phyloP scores from a whole-genome alignment of 169 alveolate genomes.

The Theileria orientalis region DNA sequence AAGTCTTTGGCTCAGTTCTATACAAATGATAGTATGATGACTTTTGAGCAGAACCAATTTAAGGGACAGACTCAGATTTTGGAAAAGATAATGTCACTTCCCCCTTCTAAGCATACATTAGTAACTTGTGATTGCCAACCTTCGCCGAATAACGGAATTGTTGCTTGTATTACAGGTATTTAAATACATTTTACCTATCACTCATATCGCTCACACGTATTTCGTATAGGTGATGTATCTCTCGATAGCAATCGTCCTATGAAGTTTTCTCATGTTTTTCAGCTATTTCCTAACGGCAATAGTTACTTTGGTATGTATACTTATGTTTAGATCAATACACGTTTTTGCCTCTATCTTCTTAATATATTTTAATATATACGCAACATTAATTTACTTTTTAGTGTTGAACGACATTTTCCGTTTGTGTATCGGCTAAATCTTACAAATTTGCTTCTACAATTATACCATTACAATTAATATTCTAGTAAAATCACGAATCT shows the following conservation, averaged over 20 bases:
- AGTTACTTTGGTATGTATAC: constrained; percentile 61
- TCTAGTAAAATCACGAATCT: too few species aligned
- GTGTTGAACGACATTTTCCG: constrained; percentile 63
- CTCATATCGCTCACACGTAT: too few species aligned
- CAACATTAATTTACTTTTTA: too few species aligned
- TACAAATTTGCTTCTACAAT: background rate
- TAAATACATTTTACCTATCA: background rate
- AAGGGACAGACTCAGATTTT: constrained; percentile 79
- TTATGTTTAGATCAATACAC: background rate
- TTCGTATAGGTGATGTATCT: constrained; percentile 41
- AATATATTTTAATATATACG: background rate
- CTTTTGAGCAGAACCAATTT: constrained; percentile 79
- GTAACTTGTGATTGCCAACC: constrained; percentile 70
- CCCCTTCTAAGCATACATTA: constrained; percentile 52
- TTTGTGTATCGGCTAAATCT: constrained; percentile 56
- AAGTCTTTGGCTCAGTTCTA: constrained; percentile 67
- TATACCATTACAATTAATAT: too few species aligned
- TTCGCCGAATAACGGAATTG: constrained; percentile 66
- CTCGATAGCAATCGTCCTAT: constrained; percentile 81
- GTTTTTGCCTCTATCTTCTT: background rate
- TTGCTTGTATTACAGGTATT: constrained; percentile 55
- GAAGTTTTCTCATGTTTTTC: constrained; percentile 78
- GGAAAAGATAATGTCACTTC: constrained; percentile 73
- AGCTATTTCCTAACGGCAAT: constrained; percentile 74
- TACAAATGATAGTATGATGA: constrained; percentile 84